Conservation (phyloP, 345 rosid species). For the sweet orange (Citrus sinensis) region DVS_A1.0 CM039167.1:786001-786500, state of each 20-base stretch:
- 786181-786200: background rate
- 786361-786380: background rate
- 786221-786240: background rate
- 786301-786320: background rate
- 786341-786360: background rate
- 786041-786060: conserved; percentile 46
- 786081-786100: conserved; percentile 80
- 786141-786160: conserved; percentile 16
- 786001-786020: conserved; percentile 32
- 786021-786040: conserved; percentile 55
- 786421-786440: too few species aligned
- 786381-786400: background rate
- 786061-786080: conserved; percentile 56
- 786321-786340: background rate
- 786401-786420: background rate
- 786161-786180: background rate
- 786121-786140: conserved; percentile 94
- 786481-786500: background rate
- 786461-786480: background rate
- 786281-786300: background rate
- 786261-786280: background rate
- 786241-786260: background rate
- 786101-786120: conserved; percentile 82
- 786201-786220: background rate
- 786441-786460: background rate